These are phyloP conservation scores for Paracoccidioides lutzii DNA, from an alignment of 2,329 filamentous ascomycete species.

Conservation along the genomic window DNA sequence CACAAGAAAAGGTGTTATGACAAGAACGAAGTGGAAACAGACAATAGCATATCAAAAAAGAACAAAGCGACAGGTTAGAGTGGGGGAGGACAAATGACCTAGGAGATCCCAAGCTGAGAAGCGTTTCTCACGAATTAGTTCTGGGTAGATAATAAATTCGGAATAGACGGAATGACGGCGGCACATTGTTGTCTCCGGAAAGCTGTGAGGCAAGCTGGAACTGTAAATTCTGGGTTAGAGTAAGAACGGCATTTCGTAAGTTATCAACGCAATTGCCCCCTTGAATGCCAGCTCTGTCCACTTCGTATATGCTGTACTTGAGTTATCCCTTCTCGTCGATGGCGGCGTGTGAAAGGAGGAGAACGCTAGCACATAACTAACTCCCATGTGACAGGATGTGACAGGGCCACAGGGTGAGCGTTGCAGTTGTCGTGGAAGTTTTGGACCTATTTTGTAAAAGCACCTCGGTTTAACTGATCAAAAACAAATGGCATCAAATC, in stretches of 20 bases:
- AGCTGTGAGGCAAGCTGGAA: not conserved
- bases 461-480: not conserved
- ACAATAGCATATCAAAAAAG: too few relatives aligned
- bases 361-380: not conserved
- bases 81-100: not conserved
- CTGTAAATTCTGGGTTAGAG: too few relatives aligned
- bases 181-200: not conserved
- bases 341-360: not conserved
- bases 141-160: not conserved
- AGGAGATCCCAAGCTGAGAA: not conserved
- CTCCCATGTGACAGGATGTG: not conserved
- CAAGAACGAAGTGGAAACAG: not conserved
- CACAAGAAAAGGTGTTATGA: not conserved
- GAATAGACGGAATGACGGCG: not conserved
- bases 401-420: not conserved
- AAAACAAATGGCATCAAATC: not conserved
- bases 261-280: not conserved
- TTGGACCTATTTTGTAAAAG: not conserved
- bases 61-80: too few relatives aligned
- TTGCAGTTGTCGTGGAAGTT: not conserved
- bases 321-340: not conserved
- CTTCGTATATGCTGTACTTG: constrained; percentile 2
- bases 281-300: not conserved
- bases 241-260: not conserved
- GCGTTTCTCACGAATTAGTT: not conserved